Evolutionary conservation across 768 basidiomycete genomes (phyloP).

Genomic region (Leucocoprinus sp.): DNA sequence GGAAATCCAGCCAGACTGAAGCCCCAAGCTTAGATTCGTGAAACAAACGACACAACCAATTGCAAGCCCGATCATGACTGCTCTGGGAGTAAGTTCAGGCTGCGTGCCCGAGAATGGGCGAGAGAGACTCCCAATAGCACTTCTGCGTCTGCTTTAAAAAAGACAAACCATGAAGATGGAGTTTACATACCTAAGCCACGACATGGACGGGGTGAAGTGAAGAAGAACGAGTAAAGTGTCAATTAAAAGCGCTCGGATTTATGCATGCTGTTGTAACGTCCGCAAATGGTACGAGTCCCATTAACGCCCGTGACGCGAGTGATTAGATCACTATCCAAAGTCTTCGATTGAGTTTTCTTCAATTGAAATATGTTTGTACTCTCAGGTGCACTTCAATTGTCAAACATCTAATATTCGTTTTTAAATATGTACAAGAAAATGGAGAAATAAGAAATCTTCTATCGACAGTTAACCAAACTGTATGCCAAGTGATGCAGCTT

Average conservation of each 20-base stretch:
- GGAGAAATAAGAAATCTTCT: no score
- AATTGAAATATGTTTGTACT: no score
- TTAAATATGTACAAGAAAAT: no score
- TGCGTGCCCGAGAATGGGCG: conserved; percentile 18
- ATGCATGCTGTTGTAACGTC: neutral
- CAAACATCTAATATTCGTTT: no score
- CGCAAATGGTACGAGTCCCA: no score
- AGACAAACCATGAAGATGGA: no score
- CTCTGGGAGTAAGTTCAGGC: conserved; percentile 40
- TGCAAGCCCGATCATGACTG: conserved; percentile 68
- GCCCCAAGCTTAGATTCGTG: conserved; percentile 83
- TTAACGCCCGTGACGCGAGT: no score
- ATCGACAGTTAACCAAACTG: no score
- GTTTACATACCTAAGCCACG: conserved; percentile 18
- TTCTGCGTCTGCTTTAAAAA: neutral
- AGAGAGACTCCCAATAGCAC: neutral
- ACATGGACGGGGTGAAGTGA: conserved; percentile 9
- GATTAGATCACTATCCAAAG: no score
- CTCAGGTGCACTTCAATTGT: no score
- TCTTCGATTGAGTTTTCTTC: no score
- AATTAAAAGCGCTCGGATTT: neutral
- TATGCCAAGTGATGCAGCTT: no score
- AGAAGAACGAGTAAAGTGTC: neutral
- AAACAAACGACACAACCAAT: conserved; percentile 88
- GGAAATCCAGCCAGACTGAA: conserved; percentile 87